Conservation (phyloP, 2,329 filamentous ascomycete species). For the Camptophora hylomeconis region DNA sequence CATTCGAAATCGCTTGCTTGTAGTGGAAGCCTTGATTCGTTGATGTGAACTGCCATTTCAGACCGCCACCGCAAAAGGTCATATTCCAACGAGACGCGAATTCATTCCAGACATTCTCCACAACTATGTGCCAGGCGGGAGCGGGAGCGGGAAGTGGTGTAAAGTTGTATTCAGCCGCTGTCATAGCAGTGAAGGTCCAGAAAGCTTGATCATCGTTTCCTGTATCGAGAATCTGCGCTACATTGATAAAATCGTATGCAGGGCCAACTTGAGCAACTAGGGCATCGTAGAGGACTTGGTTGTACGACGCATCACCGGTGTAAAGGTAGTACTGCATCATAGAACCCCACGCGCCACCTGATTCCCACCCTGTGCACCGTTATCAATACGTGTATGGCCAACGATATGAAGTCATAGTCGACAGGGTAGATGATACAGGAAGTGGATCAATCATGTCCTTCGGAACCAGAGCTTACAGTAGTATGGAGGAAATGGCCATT, state of each 20-base stretch:
- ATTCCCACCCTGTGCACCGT: conserved; percentile 45
- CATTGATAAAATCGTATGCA: conserved; percentile 47
- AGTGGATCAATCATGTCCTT: conserved; percentile 58
- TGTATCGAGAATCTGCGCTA: conserved; percentile 21
- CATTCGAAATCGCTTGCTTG: conserved; percentile 73
- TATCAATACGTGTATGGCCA: conserved; percentile 27
- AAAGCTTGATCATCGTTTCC: conserved; percentile 60
- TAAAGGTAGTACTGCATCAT: conserved; percentile 59
- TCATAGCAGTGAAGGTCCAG: conserved; percentile 56
- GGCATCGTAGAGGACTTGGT: conserved; percentile 45
- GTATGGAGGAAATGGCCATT: conserved; percentile 55
- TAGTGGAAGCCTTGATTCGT: conserved; percentile 69
- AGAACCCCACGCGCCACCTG: conserved; percentile 52
- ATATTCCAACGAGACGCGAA: conserved; percentile 59
- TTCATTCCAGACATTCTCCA: conserved; percentile 58
- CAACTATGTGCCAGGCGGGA: conserved; percentile 36
- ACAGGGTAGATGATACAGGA: conserved; percentile 53
- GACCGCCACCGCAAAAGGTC: conserved; percentile 53
- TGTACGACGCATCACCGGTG: conserved; percentile 49
- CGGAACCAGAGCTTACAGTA: conserved; percentile 59
- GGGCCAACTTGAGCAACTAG: conserved; percentile 49
- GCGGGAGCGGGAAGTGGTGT: conserved; percentile 38
- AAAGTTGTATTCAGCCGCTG: conserved; percentile 52
- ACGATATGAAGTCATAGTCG: conserved; percentile 48
- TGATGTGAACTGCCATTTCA: conserved; percentile 70